Conservation (phyloP, 371 early-diverging fungal genomes). For the Actinomucor elegans region DNA sequence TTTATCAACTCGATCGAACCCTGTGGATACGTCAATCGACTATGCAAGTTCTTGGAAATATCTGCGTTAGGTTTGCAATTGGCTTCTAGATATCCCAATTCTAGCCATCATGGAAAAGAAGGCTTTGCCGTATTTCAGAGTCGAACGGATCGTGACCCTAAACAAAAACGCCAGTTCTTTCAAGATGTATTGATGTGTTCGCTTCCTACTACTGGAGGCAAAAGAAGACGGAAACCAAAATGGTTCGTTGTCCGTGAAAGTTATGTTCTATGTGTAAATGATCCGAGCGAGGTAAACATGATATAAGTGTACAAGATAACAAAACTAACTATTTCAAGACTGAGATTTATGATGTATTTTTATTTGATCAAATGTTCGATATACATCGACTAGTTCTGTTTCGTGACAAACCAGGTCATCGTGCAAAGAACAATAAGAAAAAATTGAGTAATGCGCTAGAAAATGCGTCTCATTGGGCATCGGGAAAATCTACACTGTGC, state of each 20-base stretch:
- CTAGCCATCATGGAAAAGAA: constrained; percentile 61
- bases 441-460: constrained; percentile 32
- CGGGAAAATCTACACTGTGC: constrained; percentile 32
- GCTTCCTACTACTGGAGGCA: constrained; percentile 11
- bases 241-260: constrained; percentile 67
- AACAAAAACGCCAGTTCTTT: constrained; percentile 3
- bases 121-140: constrained; percentile 43
- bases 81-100: constrained; percentile 38
- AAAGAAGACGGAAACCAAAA: constrained; percentile 27
- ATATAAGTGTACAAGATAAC: no score
- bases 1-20: constrained; percentile 45
- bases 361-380: constrained; percentile 50
- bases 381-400: constrained; percentile 22
- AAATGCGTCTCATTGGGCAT: constrained; percentile 40
- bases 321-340: no score
- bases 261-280: constrained; percentile 47
- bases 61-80: constrained; percentile 43
- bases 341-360: constrained; percentile 52
- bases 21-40: constrained; percentile 37
- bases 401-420: constrained; percentile 12
- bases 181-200: constrained; percentile 14
- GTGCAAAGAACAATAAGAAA: constrained; percentile 2
- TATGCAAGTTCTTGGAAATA: constrained; percentile 63
- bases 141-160: constrained; percentile 26
- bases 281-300: constrained; percentile 26